Evolutionary conservation across 805 yeast genomes (phyloP), one percentile per base, ranked within the genome.

Genomic region (Candida insectorum): DNA sequence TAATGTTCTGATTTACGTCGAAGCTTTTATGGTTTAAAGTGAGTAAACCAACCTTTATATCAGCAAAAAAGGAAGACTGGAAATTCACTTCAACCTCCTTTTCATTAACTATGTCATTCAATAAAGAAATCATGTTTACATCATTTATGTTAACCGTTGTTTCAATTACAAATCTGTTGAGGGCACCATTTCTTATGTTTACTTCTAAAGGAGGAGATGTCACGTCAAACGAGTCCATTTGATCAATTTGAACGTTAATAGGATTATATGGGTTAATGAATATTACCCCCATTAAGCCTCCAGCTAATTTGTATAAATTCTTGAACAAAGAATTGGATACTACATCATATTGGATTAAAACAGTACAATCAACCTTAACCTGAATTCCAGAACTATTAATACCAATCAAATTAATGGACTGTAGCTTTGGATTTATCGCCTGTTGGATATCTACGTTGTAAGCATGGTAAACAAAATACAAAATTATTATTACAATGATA

Each of bases 331-430:
- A 14, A 30, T 47, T 56, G 20, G 43, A 16, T 5, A 62, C 44
- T 6, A 47, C 36, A 30, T 48, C 53, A 39, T 63, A 65, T 40
- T 62, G 37, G 11, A 62, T 44, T 5, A 39, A 27, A 3, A 62
- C 33, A 0, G 50, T 31, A 3, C 60, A 61, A 4, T 43, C 38
- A 12, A 62, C 53, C 31, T 53, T 58, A 14, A 58, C 44, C 15
- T 51, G 45, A 5, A 60, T 28, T 2, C 71, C 70, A 5, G 33
- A 28, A 12, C 49, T 51, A 19, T 48, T 47, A 16, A 60, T 34
- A 9, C 41, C 41, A 3, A 47, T 28, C 5, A 62, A 36, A 3
- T 62, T 45, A 4, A 60, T 39, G 13, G 50, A 44, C 17, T 56
- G 48, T 1, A 60, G 24, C 16, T 51, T 41, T 10, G 58, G 40